These are phyloP conservation scores for Plasmodium chabaudi DNA, from an alignment of 169 alveolate genomes.

Conservation along the genomic window DNA sequence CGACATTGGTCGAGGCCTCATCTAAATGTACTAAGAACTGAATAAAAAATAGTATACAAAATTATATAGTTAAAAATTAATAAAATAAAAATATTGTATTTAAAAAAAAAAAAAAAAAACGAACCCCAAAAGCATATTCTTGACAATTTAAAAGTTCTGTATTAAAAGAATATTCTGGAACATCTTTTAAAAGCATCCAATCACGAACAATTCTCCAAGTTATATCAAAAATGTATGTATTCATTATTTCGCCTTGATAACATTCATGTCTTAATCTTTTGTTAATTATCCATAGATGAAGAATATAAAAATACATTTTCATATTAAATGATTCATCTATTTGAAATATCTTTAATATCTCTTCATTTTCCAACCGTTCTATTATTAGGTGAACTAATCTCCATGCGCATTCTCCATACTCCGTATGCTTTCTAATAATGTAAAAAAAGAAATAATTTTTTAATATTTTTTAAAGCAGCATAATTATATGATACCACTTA, in stretches of 20 bases:
- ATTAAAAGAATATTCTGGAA: conserved; percentile 68
- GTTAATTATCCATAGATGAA: conserved; percentile 84
- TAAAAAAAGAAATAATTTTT: conserved; percentile 5
- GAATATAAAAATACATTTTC: conserved; percentile 80
- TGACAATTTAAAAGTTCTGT: conserved; percentile 73
- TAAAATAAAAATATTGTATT: not conserved
- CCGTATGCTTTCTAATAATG: conserved; percentile 60
- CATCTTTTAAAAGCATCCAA: conserved; percentile 80
- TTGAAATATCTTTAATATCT: conserved; percentile 76
- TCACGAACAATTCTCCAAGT: conserved; percentile 79
- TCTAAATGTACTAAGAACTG: conserved; percentile 66
- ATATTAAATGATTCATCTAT: conserved; percentile 84
- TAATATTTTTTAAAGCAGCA: conserved; percentile 2
- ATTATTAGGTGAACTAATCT: conserved; percentile 82
- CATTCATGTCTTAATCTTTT: conserved; percentile 80
- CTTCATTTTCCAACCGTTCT: conserved; percentile 84
- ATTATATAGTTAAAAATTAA: not conserved
- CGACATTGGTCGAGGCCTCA: conserved; percentile 66
- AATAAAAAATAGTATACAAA: not conserved
- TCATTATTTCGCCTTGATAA: conserved; percentile 82
- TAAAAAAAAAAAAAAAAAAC: not conserved
- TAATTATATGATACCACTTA: not conserved
- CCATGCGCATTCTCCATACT: conserved; percentile 82
- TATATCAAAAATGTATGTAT: conserved; percentile 79
- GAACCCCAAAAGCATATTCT: conserved; percentile 71